These are phyloP conservation scores for Xylaria arbuscula DNA, from an alignment of 2,329 filamentous ascomycete genomes.

Conservation along the genomic window DNA sequence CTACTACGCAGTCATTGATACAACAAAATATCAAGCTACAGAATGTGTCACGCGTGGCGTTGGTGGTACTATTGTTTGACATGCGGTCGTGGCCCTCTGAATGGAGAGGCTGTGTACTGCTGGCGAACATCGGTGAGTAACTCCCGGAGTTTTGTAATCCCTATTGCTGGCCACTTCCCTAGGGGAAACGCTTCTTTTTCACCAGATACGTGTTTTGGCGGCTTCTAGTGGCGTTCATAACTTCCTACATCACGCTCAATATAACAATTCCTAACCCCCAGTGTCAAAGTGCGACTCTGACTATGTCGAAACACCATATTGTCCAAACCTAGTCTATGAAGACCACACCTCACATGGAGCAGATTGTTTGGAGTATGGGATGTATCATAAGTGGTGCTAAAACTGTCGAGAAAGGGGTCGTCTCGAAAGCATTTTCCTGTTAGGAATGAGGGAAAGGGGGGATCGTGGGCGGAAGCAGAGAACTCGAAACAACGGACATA, in stretches of 20 bases:
- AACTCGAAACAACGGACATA: not conserved
- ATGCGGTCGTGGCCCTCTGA: conserved; percentile 44
- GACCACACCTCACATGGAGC: conserved; percentile 39
- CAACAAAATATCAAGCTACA: conserved; percentile 1
- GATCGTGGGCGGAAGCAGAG: not conserved
- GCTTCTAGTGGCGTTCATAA: too few species aligned
- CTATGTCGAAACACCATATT: conserved; percentile 39
- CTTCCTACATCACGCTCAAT: too few species aligned
- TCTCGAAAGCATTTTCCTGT: not conserved
- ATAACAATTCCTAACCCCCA: too few species aligned
- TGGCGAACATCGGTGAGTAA: conserved; percentile 35
- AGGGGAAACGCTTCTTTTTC: too few species aligned
- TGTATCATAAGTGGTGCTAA: conserved; percentile 39
- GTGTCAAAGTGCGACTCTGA: conserved; percentile 39
- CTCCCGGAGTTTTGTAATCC: too few species aligned
- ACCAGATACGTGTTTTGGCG: too few species aligned
- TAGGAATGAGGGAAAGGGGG: not conserved
- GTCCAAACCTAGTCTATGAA: conserved; percentile 41
- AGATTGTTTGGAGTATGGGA: conserved; percentile 40
- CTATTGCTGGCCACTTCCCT: too few species aligned
- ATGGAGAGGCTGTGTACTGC: conserved; percentile 36
- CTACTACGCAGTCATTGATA: conserved; percentile 2
- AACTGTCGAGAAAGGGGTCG: not conserved
- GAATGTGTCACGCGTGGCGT: conserved; percentile 43
- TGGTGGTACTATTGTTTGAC: conserved; percentile 44